Evolutionary conservation across 1,284 basidiomycete species (phyloP).

Genomic region (Austroboletus niveus): DNA sequence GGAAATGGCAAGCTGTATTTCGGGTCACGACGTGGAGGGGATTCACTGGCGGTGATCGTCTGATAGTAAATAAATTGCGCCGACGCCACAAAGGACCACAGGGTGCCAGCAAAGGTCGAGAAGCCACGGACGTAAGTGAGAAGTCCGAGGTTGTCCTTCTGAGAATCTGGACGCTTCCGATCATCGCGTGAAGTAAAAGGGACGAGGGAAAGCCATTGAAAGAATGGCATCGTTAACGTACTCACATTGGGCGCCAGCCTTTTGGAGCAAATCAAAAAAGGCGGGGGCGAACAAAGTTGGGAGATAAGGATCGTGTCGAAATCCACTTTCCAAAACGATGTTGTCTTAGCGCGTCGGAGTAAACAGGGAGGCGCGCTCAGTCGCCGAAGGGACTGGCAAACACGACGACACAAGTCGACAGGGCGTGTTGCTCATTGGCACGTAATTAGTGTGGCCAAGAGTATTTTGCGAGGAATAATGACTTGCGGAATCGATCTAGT

Average conservation of each 20-base stretch:
- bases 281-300: slow-evolving; percentile 10
- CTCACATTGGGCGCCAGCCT: slow-evolving; percentile 8
- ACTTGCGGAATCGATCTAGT: slow-evolving; percentile 3
- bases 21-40: slow-evolving; percentile 8
- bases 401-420: slow-evolving; percentile 1
- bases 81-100: slow-evolving; percentile 30
- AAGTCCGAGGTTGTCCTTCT: slow-evolving; percentile 35
- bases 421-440: slow-evolving; percentile 3
- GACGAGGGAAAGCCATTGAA: slow-evolving; percentile 6
- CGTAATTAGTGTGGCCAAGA: slow-evolving; percentile 3
- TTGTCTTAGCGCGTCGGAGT: slow-evolving; percentile 1
- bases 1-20: slow-evolving; percentile 17
- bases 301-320: slow-evolving; percentile 24
- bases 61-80: slow-evolving; percentile 19
- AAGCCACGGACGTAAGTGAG: slow-evolving; percentile 34
- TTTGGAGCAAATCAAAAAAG: slow-evolving; percentile 21
- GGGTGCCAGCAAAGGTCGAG: slow-evolving; percentile 21
- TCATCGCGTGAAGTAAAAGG: slow-evolving; percentile 23
- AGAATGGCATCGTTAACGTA: slow-evolving; percentile 17
- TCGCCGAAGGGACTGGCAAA: slow-evolving; percentile 5
- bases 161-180: slow-evolving; percentile 30
- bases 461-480: slow-evolving; percentile 1
- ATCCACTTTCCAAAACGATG: slow-evolving; percentile 15
- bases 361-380: background rate
- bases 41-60: slow-evolving; percentile 24